phyloP scores from a whole-genome alignment of 257 asterid genomes.

The Osmanthus fragrans region DNA sequence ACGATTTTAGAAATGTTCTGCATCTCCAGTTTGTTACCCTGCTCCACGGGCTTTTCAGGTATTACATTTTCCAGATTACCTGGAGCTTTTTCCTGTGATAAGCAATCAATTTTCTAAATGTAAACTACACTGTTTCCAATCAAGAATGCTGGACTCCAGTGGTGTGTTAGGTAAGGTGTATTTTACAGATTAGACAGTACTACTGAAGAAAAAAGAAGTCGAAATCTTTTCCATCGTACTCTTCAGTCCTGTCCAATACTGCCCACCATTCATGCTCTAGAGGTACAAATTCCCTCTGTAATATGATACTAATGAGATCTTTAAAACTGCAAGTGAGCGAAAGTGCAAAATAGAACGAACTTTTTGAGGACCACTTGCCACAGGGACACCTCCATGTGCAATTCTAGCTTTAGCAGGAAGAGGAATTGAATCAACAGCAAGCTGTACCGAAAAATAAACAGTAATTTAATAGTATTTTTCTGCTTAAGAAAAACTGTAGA shows the following conservation, averaged over 20 bases:
- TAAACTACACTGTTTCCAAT: not conserved
- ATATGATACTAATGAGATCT: not conserved
- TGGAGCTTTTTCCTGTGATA: slow-evolving; percentile 33
- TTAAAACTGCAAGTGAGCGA: not conserved
- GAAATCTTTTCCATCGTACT: not conserved
- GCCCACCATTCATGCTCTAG: not conserved
- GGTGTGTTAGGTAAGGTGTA: not conserved
- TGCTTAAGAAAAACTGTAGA: not conserved
- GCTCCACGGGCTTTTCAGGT: slow-evolving; percentile 24
- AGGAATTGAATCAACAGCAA: slow-evolving; percentile 31
- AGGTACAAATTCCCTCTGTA: not conserved
- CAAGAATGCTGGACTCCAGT: not conserved
- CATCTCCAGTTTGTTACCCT: slow-evolving; percentile 34
- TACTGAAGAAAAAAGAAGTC: not conserved
- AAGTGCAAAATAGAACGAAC: not conserved
- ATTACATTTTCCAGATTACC: slow-evolving; percentile 23
- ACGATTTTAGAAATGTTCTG: slow-evolving; percentile 45
- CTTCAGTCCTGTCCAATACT: not conserved
- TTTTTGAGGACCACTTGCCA: slow-evolving; percentile 20
- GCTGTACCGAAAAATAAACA: slow-evolving; percentile 33
- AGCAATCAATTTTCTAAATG: not conserved
- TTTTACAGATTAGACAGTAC: not conserved
- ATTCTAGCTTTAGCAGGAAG: slow-evolving; percentile 16
- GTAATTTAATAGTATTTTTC: slow-evolving; percentile 12
- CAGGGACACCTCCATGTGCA: slow-evolving; percentile 14